Evolutionary conservation across 2,329 filamentous ascomycete species (phyloP).

Genomic region (Emmonsiellopsis sp.): DNA sequence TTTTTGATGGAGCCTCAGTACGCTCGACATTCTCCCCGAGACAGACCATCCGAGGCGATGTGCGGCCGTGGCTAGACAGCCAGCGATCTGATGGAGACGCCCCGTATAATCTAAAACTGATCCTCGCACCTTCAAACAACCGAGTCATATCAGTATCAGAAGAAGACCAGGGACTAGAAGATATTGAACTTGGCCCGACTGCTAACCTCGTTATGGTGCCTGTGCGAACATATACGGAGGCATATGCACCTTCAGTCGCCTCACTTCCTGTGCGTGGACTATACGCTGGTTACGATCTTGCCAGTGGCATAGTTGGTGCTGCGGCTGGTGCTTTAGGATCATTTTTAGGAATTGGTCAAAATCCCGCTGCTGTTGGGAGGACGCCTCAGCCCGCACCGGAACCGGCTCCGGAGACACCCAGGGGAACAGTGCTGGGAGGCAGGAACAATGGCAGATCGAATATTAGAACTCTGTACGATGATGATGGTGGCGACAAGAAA

Average conservation of each 20-base stretch:
- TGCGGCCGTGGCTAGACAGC: slow-evolving; percentile 70
- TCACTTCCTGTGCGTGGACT: slow-evolving; percentile 34
- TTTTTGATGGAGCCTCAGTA: slow-evolving; percentile 77
- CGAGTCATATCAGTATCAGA: slow-evolving; percentile 65
- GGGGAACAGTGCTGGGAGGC: slow-evolving; percentile 9
- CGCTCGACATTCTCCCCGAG: slow-evolving; percentile 60
- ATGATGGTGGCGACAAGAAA: slow-evolving; percentile 46
- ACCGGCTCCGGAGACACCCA: slow-evolving; percentile 4
- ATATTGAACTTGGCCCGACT: slow-evolving; percentile 66
- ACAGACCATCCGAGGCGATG: slow-evolving; percentile 53
- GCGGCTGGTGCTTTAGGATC: slow-evolving; percentile 36
- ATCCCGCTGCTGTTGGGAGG: slow-evolving; percentile 10
- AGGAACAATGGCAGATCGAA: slow-evolving; percentile 22
- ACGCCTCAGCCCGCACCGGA: slow-evolving; percentile 3
- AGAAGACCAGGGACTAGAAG: slow-evolving; percentile 58
- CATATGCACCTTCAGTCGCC: slow-evolving; percentile 41
- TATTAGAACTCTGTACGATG: slow-evolving; percentile 46
- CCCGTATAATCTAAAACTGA: slow-evolving; percentile 77
- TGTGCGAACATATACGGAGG: slow-evolving; percentile 51
- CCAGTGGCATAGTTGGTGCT: slow-evolving; percentile 35
- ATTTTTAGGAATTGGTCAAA: slow-evolving; percentile 33
- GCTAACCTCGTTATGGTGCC: slow-evolving; percentile 78
- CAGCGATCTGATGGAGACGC: slow-evolving; percentile 46
- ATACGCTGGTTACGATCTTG: slow-evolving; percentile 32
- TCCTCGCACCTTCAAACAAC: slow-evolving; percentile 70